phyloP scores from a whole-genome alignment of 805 yeast genomes.

The Cyberlindnera maritima region DNA sequence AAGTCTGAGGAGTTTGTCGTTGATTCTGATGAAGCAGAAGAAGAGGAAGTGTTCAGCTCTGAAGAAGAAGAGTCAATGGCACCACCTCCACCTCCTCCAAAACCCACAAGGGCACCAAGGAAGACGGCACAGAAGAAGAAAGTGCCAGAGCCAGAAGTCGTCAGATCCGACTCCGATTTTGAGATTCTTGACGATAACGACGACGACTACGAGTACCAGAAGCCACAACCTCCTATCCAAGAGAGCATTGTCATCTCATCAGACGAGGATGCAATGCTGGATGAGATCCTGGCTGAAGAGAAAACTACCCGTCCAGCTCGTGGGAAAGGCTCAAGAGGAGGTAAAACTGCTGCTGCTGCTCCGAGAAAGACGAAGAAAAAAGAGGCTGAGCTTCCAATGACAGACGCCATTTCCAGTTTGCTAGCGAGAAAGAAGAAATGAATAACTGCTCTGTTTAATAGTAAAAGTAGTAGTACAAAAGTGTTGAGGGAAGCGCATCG shows the following conservation, averaged over 20 bases:
- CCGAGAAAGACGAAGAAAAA: background rate
- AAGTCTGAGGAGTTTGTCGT: constrained; percentile 10
- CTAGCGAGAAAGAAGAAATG: constrained; percentile 11
- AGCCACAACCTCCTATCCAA: background rate
- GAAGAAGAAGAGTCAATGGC: too few relatives aligned
- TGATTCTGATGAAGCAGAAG: constrained; percentile 9
- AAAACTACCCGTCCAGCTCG: background rate
- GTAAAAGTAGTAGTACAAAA: too few relatives aligned
- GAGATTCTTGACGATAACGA: constrained; percentile 1
- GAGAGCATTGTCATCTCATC: constrained; percentile 6
- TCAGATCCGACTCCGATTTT: constrained; percentile 9
- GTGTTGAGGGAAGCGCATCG: background rate
- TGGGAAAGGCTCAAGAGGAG: background rate
- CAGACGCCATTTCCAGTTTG: constrained; percentile 8
- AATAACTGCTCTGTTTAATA: too few relatives aligned
- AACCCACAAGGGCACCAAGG: constrained; percentile 1
- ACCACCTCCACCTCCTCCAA: constrained; percentile 1
- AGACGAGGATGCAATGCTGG: background rate
- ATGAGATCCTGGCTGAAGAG: background rate
- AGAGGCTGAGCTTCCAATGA: constrained; percentile 1
- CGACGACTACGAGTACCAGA: background rate
- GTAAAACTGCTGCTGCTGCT: background rate
- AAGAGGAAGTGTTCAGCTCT: background rate
- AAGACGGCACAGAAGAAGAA: background rate
- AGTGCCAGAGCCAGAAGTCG: background rate